Conservation (phyloP, 345 rosid genomes). For the rapeseed (Brassica napus) region DNA sequence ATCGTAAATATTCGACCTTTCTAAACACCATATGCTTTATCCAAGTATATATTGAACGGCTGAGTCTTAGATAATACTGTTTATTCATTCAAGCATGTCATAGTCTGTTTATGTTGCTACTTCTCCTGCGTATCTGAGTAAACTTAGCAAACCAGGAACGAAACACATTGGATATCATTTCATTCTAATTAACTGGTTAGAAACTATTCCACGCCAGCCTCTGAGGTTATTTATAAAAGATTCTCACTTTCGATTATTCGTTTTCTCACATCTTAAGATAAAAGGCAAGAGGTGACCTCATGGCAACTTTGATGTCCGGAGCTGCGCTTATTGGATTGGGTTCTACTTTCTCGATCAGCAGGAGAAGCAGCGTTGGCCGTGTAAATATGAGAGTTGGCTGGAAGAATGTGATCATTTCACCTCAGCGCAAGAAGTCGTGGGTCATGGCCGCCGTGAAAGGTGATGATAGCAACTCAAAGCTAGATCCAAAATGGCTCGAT, state of each 20-base stretch:
- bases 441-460: conserved; percentile 19
- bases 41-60: neutral
- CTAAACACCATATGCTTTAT: neutral
- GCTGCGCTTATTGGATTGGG: conserved; percentile 27
- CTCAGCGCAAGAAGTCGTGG: conserved; percentile 26
- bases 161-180: neutral
- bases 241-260: neutral
- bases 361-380: neutral
- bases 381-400: conserved; percentile 9
- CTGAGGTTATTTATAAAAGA: neutral
- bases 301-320: conserved; percentile 30
- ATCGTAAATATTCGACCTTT: neutral
- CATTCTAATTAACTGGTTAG: conserved; percentile 4
- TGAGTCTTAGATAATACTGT: neutral
- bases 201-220: conserved; percentile 23
- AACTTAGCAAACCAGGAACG: neutral
- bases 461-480: conserved; percentile 20
- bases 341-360: conserved; percentile 7
- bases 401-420: conserved; percentile 24
- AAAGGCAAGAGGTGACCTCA: neutral
- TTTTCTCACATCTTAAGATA: neutral
- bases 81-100: neutral
- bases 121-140: neutral
- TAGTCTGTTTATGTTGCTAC: neutral
- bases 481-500: conserved; percentile 37